Evolutionary conservation across 2,329 filamentous ascomycete species (phyloP), one percentile per base, ranked within the genome.

Genomic region (Xylaria sp.): DNA sequence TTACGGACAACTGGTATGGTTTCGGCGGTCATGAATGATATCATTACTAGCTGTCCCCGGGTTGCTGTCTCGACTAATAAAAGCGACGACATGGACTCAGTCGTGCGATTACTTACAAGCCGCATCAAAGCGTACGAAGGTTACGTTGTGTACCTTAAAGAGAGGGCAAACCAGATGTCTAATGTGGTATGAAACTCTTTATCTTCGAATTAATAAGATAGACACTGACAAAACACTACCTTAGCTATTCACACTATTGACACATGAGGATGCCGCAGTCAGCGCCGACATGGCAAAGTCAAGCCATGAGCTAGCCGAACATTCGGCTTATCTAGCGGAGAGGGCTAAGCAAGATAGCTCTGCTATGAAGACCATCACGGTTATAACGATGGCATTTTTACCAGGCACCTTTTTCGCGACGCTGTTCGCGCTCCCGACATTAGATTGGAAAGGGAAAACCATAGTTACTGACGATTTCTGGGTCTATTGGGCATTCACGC

Each of bases 331-430:
- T 4, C 21, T 63, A 13, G 29, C 40, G 13, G 61, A 57, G 40
- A 21, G 16, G 18, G 32, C 54, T 2, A 60, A 65, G 35, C 18
- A 35, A 42, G 62, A 53, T 25, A 59, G 47, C 9, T 59, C 47
- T n/a, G 42, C 23, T 8, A 60, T 65, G 35, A 65, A 60, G 25
- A 53, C 18, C 6, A 47, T 53, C 18, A 35, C 47, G 37, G 16
- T 53, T 35, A 65, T 65, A 32, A 65, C 47, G 13, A 60, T 65
- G 63, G 55, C 55, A n/a, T 65, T 54, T 23, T 12, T 60, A 16
- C 63, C 48, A 2, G 63, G 37, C 4, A 54, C 27, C 3, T 65
- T 65, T 27, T 44, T 53, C 3, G 32, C 47, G 6, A 60, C 54
- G 8, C 55, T 60, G 8, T 60, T 60, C 21, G 47, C 47, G 5